phyloP scores from a whole-genome alignment of 306 rosid species.

The Quillaja saponaria region DNA sequence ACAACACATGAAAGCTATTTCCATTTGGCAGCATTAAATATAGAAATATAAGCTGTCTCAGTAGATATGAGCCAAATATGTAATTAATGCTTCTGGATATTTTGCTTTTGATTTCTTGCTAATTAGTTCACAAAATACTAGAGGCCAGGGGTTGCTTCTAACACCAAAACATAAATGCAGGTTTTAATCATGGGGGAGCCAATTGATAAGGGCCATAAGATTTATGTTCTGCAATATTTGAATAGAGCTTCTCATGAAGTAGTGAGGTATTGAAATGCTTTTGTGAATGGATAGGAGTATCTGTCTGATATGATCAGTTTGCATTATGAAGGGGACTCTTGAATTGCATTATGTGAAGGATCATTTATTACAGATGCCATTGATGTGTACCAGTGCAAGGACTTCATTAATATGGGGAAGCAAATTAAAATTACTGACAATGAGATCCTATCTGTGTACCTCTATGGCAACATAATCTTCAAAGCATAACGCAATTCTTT shows the following conservation, averaged over 20 bases:
- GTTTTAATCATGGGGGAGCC: constrained; percentile 23
- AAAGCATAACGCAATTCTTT: constrained; percentile 8
- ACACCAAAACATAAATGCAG: constrained; percentile 18
- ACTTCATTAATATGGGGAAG: constrained; percentile 26
- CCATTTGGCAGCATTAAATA: too few relatives aligned
- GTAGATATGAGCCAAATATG: too few relatives aligned
- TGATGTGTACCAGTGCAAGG: constrained; percentile 24
- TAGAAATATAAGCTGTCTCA: too few relatives aligned
- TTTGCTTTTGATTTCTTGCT: constrained; percentile 23
- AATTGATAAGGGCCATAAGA: constrained; percentile 24
- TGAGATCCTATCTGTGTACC: constrained; percentile 26
- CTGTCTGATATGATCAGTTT: constrained; percentile 37
- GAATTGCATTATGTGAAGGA: constrained; percentile 34
- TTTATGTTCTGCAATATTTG: constrained; percentile 34
- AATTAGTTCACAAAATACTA: constrained; percentile 20
- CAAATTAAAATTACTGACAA: constrained; percentile 43
- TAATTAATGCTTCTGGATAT: constrained; percentile 9
- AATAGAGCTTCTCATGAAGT: constrained; percentile 20
- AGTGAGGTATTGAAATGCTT: constrained; percentile 26
- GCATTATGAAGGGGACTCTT: constrained; percentile 33
- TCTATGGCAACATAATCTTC: constrained; percentile 10
- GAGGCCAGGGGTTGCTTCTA: constrained; percentile 17
- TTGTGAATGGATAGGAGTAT: constrained; percentile 20
- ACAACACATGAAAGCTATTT: too few relatives aligned
- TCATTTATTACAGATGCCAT: constrained; percentile 33